Conservation (phyloP, 2,329 filamentous ascomycete genomes). For the Ilyonectria destructans region DNA sequence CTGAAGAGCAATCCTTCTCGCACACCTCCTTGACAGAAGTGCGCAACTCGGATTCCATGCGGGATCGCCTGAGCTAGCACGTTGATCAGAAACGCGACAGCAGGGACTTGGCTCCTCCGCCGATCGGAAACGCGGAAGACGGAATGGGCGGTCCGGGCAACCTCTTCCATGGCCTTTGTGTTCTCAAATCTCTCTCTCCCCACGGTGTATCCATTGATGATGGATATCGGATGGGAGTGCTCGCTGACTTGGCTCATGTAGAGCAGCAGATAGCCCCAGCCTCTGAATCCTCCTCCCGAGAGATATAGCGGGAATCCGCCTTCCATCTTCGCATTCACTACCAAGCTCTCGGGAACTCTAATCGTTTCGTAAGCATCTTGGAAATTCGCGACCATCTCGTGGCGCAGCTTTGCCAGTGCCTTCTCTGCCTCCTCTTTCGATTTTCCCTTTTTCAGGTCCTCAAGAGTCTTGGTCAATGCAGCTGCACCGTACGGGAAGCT, state of each 20-base stretch:
- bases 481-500: constrained; percentile 36
- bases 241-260: constrained; percentile 30
- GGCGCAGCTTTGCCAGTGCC: constrained; percentile 17
- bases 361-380: constrained; percentile 31
- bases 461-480: constrained; percentile 31
- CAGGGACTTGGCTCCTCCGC: constrained; percentile 33
- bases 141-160: constrained; percentile 34
- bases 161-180: constrained; percentile 35
- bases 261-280: constrained; percentile 35
- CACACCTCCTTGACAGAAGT: constrained; percentile 36
- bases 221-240: constrained; percentile 30
- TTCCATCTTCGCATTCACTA: constrained; percentile 17
- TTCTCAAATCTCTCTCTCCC: constrained; percentile 33
- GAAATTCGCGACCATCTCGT: constrained; percentile 29
- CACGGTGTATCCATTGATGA: constrained; percentile 34
- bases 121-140: constrained; percentile 35
- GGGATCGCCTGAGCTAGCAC: constrained; percentile 30
- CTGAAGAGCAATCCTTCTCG: constrained; percentile 33
- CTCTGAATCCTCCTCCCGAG: constrained; percentile 32
- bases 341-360: constrained; percentile 25
- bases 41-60: constrained; percentile 30
- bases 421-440: constrained; percentile 34
- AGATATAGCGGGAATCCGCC: constrained; percentile 35
- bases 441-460: constrained; percentile 25
- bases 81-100: constrained; percentile 33